Conservation (phyloP, 177 flowering plant genomes). For the Tripterygium wilfordii region DNA sequence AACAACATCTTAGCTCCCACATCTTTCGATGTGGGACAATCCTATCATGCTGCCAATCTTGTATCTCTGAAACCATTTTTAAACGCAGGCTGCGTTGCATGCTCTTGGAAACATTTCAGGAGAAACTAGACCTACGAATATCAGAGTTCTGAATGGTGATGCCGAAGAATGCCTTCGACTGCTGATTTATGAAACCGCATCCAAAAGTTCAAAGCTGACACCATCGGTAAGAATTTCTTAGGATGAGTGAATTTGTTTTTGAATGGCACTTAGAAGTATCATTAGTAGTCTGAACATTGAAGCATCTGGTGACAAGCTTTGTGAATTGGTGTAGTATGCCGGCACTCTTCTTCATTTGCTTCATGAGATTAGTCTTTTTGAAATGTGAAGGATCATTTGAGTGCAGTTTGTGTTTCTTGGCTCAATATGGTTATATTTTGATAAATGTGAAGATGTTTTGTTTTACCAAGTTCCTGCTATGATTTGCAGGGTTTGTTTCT, state of each 20-base stretch:
- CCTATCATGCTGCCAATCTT: too few relatives aligned
- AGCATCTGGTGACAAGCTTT: too few relatives aligned
- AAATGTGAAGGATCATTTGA: too few relatives aligned
- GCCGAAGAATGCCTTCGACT: slow-evolving; percentile 70
- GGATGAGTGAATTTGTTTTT: background rate
- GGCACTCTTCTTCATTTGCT: too few relatives aligned
- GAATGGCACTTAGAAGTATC: too few relatives aligned
- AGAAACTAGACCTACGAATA: slow-evolving; percentile 43
- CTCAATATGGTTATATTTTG: too few relatives aligned
- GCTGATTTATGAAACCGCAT: slow-evolving; percentile 65
- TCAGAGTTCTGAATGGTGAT: slow-evolving; percentile 27
- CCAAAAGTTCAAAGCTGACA: slow-evolving; percentile 68
- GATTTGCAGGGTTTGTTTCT: slow-evolving; percentile 68
- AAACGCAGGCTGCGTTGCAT: slow-evolving; percentile 80
- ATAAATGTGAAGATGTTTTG: background rate
- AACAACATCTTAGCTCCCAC: too few relatives aligned
- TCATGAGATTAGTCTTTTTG: too few relatives aligned
- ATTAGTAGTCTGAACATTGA: too few relatives aligned
- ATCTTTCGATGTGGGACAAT: too few relatives aligned
- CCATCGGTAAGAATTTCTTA: slow-evolving; percentile 61
- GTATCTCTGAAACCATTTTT: background rate
- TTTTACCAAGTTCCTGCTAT: slow-evolving; percentile 6
- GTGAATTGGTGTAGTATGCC: too few relatives aligned
- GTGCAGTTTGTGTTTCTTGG: background rate
- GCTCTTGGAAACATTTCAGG: slow-evolving; percentile 83